These are phyloP conservation scores for Pythium angustatum DNA, from an alignment of 352 stramenopile species.

Conservation along the genomic window DNA sequence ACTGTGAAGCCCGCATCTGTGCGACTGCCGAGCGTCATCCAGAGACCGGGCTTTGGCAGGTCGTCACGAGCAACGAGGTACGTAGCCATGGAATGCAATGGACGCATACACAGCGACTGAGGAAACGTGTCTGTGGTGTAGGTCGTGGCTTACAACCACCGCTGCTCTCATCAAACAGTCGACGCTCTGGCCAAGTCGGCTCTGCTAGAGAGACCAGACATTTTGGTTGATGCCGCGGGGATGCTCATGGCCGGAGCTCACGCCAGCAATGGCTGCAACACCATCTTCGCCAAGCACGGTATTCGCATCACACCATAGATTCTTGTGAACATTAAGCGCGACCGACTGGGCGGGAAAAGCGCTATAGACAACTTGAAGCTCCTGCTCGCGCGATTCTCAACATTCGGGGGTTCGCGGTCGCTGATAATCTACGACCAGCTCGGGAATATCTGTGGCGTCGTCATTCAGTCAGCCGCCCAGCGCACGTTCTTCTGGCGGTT, in stretches of 20 bases:
- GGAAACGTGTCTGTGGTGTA: neutral
- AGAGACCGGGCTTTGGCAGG: neutral
- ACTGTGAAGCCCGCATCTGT: neutral
- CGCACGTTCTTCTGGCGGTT: neutral
- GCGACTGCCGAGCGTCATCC: neutral
- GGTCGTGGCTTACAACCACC: neutral
- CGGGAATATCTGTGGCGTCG: neutral
- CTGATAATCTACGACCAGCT: neutral
- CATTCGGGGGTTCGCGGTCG: neutral
- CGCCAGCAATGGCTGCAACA: neutral
- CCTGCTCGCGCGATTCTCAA: neutral
- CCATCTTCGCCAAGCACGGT: neutral
- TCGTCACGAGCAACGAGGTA: conserved; percentile 6
- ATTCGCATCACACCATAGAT: neutral
- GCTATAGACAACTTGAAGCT: neutral
- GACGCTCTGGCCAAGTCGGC: neutral
- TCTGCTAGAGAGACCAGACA: neutral
- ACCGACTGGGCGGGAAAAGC: neutral
- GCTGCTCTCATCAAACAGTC: neutral
- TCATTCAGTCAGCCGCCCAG: neutral
- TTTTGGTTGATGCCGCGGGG: neutral
- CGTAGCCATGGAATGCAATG: neutral
- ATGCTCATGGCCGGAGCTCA: neutral
- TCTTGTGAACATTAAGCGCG: neutral
- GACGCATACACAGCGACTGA: neutral